Evolutionary conservation across 768 basidiomycete species (phyloP), one percentile per base, ranked within the genome.

Genomic region (Lentinula boryana): DNA sequence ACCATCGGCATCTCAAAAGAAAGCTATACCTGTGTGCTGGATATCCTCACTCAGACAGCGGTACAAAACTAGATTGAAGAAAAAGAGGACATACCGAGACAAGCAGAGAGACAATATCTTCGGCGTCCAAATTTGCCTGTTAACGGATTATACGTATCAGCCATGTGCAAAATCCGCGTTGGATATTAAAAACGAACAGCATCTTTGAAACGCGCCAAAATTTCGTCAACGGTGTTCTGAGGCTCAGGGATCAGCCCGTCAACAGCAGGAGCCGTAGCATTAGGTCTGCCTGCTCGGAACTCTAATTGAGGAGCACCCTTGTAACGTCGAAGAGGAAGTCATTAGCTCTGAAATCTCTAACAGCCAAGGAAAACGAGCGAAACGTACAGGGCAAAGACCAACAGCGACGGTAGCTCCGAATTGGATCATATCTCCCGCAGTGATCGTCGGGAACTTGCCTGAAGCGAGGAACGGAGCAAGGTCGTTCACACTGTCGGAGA

Each of bases 271-370:
- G 55, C 58, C 2, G 68, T 68, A 36, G 64, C 62, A 43, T 71
- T 68, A 12, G 65, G 62, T 31, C 77, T 74, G n/a, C 77, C 77
- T 43, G 74, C 65, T 33, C 77, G 67, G 67, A 77, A 77, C 56
- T 68, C 66, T 1, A 77, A 65, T 1, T 65, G 70, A 23, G 77
- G 77, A 51, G 73, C 75, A 58, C 76, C 58, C 48, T 50, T 32
- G 48, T 9, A 50, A 23, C 9, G 15, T 8, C 3, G 27, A 27
- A 59, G 48, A 5, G 12, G 16, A 12, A 13, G 21, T 16, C 4
- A 36, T n/a, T 18, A 32, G 41, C 9, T 9, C 18, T n/a, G 49
- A 53, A 41, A 6, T 61, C 55, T 12, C 66, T 21, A 66, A 64
- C 23, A 68, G 61, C 13, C 27, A n/a, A 50, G 68, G 66, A 66